Percentiles rank a stretch among this genome's conserved stretches.
These are phyloP conservation scores for Striga hermonthica DNA, from an alignment of 305 asterid genomes.

Conservation along the genomic window DNA sequence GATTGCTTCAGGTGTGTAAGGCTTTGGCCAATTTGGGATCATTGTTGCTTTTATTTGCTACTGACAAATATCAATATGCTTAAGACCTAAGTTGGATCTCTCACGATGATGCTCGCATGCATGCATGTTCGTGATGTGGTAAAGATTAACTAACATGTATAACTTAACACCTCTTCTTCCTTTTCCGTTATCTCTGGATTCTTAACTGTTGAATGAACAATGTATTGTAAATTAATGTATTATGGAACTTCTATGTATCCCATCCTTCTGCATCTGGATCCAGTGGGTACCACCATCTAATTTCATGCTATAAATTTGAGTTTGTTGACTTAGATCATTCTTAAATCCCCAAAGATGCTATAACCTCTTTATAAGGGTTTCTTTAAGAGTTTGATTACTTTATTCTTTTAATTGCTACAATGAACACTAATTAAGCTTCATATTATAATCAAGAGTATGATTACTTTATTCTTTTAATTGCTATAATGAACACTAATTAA, in stretches of 20 bases:
- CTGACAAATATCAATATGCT: neutral
- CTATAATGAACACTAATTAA: too few relatives aligned
- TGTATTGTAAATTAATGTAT: neutral
- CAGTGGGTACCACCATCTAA: neutral
- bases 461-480: neutral
- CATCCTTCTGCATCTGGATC: neutral
- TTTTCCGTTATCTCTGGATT: conserved; percentile 8
- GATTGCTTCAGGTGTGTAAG: conserved; percentile 83
- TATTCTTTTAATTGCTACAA: too few relatives aligned
- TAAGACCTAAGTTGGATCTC: neutral
- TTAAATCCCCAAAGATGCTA: neutral
- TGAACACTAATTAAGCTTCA: neutral
- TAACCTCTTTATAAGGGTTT: conserved; percentile 17
- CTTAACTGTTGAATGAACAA: neutral
- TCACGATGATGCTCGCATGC: neutral
- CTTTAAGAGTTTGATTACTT: conserved; percentile 2
- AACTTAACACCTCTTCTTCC: neutral
- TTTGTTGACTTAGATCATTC: neutral
- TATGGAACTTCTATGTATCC: too few relatives aligned
- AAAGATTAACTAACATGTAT: conserved; percentile 15
- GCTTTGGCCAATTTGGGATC: conserved; percentile 23
- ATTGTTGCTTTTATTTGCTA: conserved; percentile 25
- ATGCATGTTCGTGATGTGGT: neutral
- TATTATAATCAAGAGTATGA: neutral
- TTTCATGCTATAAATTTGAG: conserved; percentile 17